phyloP scores from a whole-genome alignment of 2,329 filamentous ascomycete species.

The Clonostachys chloroleuca region DNA sequence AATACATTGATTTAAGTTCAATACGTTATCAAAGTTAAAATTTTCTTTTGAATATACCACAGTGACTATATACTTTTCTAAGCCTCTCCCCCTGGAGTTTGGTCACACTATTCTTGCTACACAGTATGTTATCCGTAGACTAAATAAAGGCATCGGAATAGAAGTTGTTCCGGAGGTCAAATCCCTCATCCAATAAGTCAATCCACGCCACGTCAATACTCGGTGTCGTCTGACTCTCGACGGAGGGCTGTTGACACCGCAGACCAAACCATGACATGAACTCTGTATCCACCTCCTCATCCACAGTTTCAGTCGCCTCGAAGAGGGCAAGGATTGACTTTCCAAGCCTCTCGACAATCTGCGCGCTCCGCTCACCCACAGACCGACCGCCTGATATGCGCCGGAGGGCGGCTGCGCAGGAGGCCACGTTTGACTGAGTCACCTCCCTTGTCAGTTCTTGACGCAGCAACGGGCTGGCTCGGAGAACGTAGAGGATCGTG shows the following conservation, averaged over 20 bases:
- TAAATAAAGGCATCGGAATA: not conserved
- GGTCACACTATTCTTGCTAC: too few relatives aligned
- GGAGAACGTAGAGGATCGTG: conserved; percentile 16
- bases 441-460: not conserved
- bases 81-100: too few relatives aligned
- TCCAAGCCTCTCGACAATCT: not conserved
- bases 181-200: not conserved
- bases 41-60: too few relatives aligned
- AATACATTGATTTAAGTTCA: too few relatives aligned
- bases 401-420: not conserved
- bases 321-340: not conserved
- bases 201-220: not conserved
- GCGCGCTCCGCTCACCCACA: not conserved
- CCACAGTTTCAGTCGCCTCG: not conserved
- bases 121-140: too few relatives aligned
- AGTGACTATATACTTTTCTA: too few relatives aligned
- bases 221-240: not conserved
- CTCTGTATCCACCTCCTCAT: not conserved
- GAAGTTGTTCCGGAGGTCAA: not conserved
- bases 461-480: conserved; percentile 7
- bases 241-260: not conserved
- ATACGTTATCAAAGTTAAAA: too few relatives aligned
- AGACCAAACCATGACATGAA: not conserved
- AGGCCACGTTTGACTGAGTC: not conserved
- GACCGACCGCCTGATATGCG: not conserved